Percentiles rank a stretch among this genome's conserved stretches.
Evolutionary conservation across 1,139 yeast species (phyloP).

Genomic region (Geotrichum siamense): DNA sequence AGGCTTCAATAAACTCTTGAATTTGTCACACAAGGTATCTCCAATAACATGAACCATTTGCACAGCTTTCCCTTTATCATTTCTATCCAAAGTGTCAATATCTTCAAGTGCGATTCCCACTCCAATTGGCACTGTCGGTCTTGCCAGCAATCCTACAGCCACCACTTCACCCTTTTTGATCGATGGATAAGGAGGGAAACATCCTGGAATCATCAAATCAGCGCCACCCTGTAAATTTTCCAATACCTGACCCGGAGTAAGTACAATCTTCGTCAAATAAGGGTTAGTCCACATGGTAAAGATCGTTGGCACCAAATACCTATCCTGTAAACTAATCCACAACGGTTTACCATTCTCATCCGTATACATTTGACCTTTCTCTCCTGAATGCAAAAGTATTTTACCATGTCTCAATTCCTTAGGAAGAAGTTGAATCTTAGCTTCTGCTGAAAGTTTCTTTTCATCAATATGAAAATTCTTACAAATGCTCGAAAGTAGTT

Average conservation of each 20-base stretch:
- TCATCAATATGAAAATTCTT: slow-evolving; percentile 43
- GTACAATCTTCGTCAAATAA: slow-evolving; percentile 53
- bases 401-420: slow-evolving; percentile 56
- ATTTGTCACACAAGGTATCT: slow-evolving; percentile 33
- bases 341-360: slow-evolving; percentile 60
- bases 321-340: slow-evolving; percentile 59
- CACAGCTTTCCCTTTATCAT: slow-evolving; percentile 37
- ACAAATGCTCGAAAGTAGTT: slow-evolving; percentile 46
- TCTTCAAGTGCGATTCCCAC: slow-evolving; percentile 64
- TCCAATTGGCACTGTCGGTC: slow-evolving; percentile 64
- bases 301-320: slow-evolving; percentile 58
- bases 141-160: slow-evolving; percentile 56
- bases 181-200: slow-evolving; percentile 68
- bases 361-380: slow-evolving; percentile 56
- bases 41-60: slow-evolving; percentile 35
- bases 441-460: slow-evolving; percentile 41
- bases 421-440: slow-evolving; percentile 50
- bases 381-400: slow-evolving; percentile 50
- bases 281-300: slow-evolving; percentile 69
- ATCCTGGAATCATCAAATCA: slow-evolving; percentile 86
- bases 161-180: slow-evolving; percentile 51
- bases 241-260: slow-evolving; percentile 70
- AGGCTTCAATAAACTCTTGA: slow-evolving; percentile 23
- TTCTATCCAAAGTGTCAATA: slow-evolving; percentile 23
- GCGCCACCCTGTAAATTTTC: slow-evolving; percentile 67